A percentile compares a stretch with the other conserved stretches of the same genome.
phyloP scores from a whole-genome alignment of 352 stramenopile genomes.

The Pythium myriotylum region DNA sequence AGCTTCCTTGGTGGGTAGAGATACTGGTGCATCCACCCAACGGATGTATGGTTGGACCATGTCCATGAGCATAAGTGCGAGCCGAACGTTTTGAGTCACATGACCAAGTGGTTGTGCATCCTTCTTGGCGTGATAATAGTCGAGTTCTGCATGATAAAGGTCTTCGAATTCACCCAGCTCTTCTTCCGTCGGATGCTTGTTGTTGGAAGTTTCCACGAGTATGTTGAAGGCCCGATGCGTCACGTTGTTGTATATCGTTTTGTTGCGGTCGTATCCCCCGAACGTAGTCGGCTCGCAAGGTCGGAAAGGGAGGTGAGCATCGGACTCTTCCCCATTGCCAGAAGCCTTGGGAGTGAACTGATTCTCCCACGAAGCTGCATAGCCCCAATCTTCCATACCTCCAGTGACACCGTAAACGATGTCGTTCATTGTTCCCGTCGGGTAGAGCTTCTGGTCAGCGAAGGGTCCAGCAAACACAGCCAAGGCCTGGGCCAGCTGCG shows the following conservation, averaged over 20 bases:
- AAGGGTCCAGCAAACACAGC: conserved; percentile 77
- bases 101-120: conserved; percentile 76
- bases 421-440: conserved; percentile 93
- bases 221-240: conserved; percentile 96
- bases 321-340: conserved; percentile 1
- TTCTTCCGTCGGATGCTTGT: conserved; percentile 79
- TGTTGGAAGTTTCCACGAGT: conserved; percentile 94
- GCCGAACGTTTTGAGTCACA: conserved; percentile 93
- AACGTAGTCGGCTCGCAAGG: conserved; percentile 88
- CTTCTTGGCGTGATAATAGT: conserved; percentile 47
- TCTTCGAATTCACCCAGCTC: conserved; percentile 77
- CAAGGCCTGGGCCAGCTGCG: conserved; percentile 60
- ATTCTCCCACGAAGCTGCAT: conserved; percentile 91
- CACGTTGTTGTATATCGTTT: conserved; percentile 93
- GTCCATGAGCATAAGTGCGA: conserved; percentile 95
- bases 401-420: conserved; percentile 96
- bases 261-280: conserved; percentile 88
- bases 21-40: conserved; percentile 51
- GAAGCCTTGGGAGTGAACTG: conserved; percentile 19
- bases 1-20: conserved; percentile 2
- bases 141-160: conserved; percentile 66
- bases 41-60: conserved; percentile 94
- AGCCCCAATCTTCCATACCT: conserved; percentile 98
- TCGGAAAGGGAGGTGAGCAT: conserved; percentile 48
- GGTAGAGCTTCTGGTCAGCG: conserved; percentile 70